Evolutionary conservation across 1,284 basidiomycete species (phyloP).

Genomic region (Mycena sp.): DNA sequence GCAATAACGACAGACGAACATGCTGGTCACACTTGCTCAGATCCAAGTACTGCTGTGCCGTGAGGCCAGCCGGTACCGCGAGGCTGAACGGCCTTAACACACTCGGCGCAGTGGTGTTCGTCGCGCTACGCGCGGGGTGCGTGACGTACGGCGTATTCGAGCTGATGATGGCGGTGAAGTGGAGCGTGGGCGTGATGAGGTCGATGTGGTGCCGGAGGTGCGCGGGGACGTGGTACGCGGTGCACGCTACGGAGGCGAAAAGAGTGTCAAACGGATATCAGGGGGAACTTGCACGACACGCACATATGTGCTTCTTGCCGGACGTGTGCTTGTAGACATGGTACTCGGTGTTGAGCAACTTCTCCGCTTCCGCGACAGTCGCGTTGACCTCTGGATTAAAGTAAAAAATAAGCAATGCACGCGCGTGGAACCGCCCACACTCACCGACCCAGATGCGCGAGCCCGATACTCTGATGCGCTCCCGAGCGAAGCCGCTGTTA

Average conservation of each 20-base stretch:
- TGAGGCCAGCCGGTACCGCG: slow-evolving; percentile 41
- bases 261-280: no score
- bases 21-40: slow-evolving; percentile 19
- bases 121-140: slow-evolving; percentile 29
- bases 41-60: slow-evolving; percentile 40
- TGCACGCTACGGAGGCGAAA: not conserved
- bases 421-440: no score
- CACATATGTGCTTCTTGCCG: no score
- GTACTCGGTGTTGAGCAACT: slow-evolving; percentile 55
- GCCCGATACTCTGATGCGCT: slow-evolving; percentile 3
- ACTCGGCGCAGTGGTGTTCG: no score
- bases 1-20: no score
- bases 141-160: no score
- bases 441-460: slow-evolving; percentile 50
- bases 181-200: slow-evolving; percentile 54
- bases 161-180: slow-evolving; percentile 50
- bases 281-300: not conserved
- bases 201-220: slow-evolving; percentile 53
- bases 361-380: slow-evolving; percentile 54
- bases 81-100: no score
- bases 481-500: slow-evolving; percentile 42
- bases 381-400: no score
- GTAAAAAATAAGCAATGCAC: no score
- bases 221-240: slow-evolving; percentile 51
- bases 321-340: not conserved